phyloP scores from a whole-genome alignment of 2,329 filamentous ascomycete genomes.

The Pseudodiploospora longispora region DNA sequence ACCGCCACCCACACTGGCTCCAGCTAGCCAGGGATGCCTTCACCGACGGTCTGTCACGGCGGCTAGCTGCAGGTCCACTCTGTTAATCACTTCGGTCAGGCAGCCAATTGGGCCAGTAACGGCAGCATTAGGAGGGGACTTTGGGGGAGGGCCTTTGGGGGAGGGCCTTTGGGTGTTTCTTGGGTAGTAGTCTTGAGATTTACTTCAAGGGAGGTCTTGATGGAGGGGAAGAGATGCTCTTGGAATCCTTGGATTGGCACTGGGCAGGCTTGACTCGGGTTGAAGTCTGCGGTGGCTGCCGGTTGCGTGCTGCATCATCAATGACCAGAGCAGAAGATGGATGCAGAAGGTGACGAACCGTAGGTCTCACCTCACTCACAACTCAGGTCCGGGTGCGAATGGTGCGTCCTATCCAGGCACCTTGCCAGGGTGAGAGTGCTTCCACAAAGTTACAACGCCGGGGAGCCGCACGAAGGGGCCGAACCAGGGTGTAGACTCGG shows the following conservation, averaged over 20 bases:
- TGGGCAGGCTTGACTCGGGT: too few relatives aligned
- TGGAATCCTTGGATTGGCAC: too few relatives aligned
- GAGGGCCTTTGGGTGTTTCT: too few relatives aligned
- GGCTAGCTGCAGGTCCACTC: conserved; percentile 12
- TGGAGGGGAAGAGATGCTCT: too few relatives aligned
- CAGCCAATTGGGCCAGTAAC: conserved; percentile 9
- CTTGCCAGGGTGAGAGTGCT: background rate
- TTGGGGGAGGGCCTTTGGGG: background rate
- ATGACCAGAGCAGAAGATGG: too few relatives aligned
- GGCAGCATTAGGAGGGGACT: background rate
- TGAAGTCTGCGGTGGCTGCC: too few relatives aligned
- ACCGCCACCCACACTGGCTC: conserved; percentile 3
- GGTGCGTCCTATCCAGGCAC: conserved; percentile 1
- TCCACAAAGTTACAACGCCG: conserved; percentile 9
- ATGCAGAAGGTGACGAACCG: too few relatives aligned
- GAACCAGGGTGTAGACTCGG: background rate
- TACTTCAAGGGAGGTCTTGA: too few relatives aligned
- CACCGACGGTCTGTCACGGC: conserved; percentile 16
- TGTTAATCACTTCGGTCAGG: conserved; percentile 11
- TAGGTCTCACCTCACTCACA: too few relatives aligned
- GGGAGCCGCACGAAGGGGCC: conserved; percentile 4
- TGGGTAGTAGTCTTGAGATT: too few relatives aligned
- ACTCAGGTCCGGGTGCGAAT: background rate
- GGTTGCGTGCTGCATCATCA: too few relatives aligned
- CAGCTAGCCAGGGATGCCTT: conserved; percentile 9